A percentile compares a stretch with the other conserved stretches of the same genome.
Conservation (phyloP, 148 eudicot species). For the Vaccinium macrocarpon region DNA sequence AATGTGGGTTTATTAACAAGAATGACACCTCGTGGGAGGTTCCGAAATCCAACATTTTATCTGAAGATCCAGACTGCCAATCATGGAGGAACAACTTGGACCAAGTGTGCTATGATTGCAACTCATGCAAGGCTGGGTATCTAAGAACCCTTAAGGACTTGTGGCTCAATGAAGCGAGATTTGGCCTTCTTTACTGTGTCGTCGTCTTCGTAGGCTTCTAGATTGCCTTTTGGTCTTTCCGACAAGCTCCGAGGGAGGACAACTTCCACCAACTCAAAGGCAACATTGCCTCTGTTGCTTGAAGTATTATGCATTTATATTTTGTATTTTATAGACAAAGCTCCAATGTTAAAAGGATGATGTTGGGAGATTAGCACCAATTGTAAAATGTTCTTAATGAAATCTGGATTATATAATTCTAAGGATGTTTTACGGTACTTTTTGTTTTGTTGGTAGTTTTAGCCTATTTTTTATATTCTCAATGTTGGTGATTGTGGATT, state of each 20-base stretch:
- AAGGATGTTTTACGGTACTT: no score
- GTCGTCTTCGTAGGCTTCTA: no score
- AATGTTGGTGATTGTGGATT: background rate
- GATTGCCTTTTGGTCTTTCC: no score
- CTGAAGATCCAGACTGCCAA: conserved; percentile 6
- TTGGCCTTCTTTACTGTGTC: background rate
- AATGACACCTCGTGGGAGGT: conserved; percentile 15
- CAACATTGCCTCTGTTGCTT: no score
- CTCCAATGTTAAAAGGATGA: no score
- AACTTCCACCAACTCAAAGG: no score
- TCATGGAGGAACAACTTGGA: conserved; percentile 9
- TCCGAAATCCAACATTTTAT: background rate
- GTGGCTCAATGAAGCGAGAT: background rate
- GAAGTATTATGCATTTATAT: no score
- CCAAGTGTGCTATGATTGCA: conserved; percentile 10
- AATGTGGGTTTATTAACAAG: conserved; percentile 2
- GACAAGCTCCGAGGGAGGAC: no score
- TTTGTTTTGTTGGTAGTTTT: background rate
- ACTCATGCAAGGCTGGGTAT: conserved; percentile 15
- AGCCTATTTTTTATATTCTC: background rate
- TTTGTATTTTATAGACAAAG: no score
- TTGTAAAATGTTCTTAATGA: background rate
- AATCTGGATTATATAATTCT: background rate
- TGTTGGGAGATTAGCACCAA: no score
- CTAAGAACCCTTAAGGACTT: background rate